phyloP scores from a whole-genome alignment of 768 basidiomycete genomes.

The Boletus rubroflammeus region DNA sequence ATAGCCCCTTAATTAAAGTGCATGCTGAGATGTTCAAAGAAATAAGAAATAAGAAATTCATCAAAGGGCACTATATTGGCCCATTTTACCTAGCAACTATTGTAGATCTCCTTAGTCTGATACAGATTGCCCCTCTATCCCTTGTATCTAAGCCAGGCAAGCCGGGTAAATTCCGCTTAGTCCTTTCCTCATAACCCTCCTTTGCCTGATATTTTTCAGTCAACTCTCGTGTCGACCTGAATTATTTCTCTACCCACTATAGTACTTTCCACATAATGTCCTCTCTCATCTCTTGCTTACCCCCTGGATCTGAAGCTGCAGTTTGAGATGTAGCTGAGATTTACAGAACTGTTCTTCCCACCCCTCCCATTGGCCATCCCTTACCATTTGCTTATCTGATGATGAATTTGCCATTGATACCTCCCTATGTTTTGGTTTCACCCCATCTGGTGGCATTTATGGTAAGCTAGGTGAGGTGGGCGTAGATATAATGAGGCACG shows the following conservation, averaged over 20 bases:
- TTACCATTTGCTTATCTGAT: accelerated
- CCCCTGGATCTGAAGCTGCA: background rate
- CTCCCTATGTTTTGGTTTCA: background rate
- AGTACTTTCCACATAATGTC: background rate
- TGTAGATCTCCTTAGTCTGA: background rate
- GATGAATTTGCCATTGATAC: background rate
- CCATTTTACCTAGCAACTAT: background rate
- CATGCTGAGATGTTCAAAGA: background rate
- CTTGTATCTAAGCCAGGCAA: background rate
- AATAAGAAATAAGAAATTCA: background rate
- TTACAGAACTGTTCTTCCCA: background rate
- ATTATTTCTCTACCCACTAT: background rate
- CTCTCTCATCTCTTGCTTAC: accelerated
- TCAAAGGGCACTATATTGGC: background rate
- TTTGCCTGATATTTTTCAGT: too few species aligned
- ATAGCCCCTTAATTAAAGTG: background rate
- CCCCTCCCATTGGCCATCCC: background rate
- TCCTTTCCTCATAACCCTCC: background rate
- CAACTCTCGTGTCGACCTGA: accelerated
- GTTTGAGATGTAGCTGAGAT: background rate
- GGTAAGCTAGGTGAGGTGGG: background rate
- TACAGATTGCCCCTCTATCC: background rate
- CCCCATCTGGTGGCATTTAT: background rate
- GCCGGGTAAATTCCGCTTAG: background rate
- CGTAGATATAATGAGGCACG: background rate